A percentile compares a stretch with the other conserved stretches of the same genome.
These are phyloP conservation scores for Ustilago xerochloae DNA, from an alignment of 1,284 basidiomycete genomes.

Conservation along the genomic window DNA sequence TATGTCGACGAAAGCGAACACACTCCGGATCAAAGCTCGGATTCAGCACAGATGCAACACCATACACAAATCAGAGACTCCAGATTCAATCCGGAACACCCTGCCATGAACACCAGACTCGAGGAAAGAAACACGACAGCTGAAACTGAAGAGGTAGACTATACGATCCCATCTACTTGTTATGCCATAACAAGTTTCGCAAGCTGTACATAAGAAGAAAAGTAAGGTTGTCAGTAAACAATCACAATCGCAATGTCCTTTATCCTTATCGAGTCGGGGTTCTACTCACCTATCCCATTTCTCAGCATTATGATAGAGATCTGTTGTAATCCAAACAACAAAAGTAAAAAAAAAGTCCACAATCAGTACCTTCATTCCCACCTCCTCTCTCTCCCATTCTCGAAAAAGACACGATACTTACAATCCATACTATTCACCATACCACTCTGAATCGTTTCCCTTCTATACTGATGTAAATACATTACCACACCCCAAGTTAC, in stretches of 20 bases:
- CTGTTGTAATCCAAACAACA: slow-evolving; percentile 29
- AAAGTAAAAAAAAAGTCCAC: not conserved
- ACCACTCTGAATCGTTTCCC: slow-evolving; percentile 89
- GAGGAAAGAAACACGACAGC: not conserved
- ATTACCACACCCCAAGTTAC: slow-evolving; percentile 95
- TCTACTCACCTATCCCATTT: slow-evolving; percentile 61
- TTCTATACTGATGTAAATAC: slow-evolving; percentile 89
- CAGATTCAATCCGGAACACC: too few relatives aligned
- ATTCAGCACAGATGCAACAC: too few relatives aligned
- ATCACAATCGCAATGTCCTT: too few relatives aligned
- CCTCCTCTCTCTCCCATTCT: too few relatives aligned
- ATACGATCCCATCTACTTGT: slow-evolving; percentile 47
- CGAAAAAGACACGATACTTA: slow-evolving; percentile 36
- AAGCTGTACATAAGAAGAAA: slow-evolving; percentile 33
- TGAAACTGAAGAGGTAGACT: not conserved
- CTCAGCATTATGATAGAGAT: slow-evolving; percentile 66
- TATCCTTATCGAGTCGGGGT: not conserved
- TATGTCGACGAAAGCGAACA: too few relatives aligned
- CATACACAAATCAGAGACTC: too few relatives aligned
- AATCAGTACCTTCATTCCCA: not conserved
- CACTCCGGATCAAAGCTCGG: too few relatives aligned
- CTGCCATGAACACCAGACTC: too few relatives aligned
- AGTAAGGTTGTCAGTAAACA: slow-evolving; percentile 8
- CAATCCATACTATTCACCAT: slow-evolving; percentile 75
- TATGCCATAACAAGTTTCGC: slow-evolving; percentile 67